phyloP scores from a whole-genome alignment of 2,329 filamentous ascomycete species.

The Metarhizium humberi region DNA sequence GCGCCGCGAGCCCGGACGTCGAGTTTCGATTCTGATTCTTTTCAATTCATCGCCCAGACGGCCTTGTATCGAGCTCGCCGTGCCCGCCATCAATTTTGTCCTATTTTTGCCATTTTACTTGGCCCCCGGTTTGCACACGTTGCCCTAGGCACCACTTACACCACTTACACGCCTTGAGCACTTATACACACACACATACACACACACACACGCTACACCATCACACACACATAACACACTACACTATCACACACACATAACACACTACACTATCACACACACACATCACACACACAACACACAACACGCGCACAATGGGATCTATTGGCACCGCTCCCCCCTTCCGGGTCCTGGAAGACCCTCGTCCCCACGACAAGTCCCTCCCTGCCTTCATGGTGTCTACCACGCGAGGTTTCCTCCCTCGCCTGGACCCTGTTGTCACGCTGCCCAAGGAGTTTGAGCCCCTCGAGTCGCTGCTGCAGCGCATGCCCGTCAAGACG shows the following conservation, averaged over 20 bases:
- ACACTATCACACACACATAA: no score
- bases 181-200: neutral
- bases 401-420: conserved; percentile 64
- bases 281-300: neutral
- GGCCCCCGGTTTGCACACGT: neutral
- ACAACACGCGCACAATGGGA: conserved; percentile 26
- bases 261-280: no score
- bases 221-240: neutral
- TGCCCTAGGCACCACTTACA: conserved; percentile 1
- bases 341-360: conserved; percentile 56
- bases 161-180: neutral
- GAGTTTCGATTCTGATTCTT: neutral
- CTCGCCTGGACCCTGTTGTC: conserved; percentile 52
- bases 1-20: conserved; percentile 16
- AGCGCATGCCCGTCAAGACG: conserved; percentile 72
- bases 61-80: neutral
- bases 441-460: conserved; percentile 66
- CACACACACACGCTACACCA: neutral
- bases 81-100: neutral
- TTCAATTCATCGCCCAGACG: neutral
- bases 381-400: conserved; percentile 74
- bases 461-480: conserved; percentile 60
- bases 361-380: conserved; percentile 50
- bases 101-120: neutral
- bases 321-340: conserved; percentile 24